Base-by-base conservation (phyloP, 805 yeast species). In the Barnettozyma sucrosica region DNA sequence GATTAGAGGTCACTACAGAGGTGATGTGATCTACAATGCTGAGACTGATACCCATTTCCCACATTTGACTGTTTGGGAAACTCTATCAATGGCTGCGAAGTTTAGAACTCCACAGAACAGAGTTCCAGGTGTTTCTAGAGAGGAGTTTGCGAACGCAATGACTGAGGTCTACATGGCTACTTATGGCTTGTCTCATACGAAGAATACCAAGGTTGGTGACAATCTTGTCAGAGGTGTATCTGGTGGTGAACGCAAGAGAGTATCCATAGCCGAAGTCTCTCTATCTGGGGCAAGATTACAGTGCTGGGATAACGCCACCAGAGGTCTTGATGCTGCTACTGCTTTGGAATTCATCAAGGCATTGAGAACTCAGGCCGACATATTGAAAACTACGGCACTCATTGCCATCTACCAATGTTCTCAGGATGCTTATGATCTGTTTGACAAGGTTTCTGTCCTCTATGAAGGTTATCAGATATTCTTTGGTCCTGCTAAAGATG, bases 241-340 rank as follows among this genome's bases (percentile, higher is more conserved):
- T 21, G 86, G 87, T 59, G 86, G 87, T 66, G 84, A 81, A 65
- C 68, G 86, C 53, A 81, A 81, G 62, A 76, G 86, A 66, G 85
- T 80, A 19, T 78, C 85, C 6, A 78, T 81, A 54, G 83, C 83
- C 7, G 86, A 81, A 64, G 83, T 73, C 23, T 53, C 70, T 3
- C 51, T 68, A 16, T 61, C 67, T 46, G 79, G 77, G 46, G 72
- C 80, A 21, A 65, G 63, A 47, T 53, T 72, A 40, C 74, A 70
- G 52, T 72, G 76, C 58, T 72, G 75, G 75, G 77, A 77, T 66
- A 77, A 77, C 51, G 74, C 81, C 14, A 77, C 82, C 20, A 72
- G 81, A 68, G 82, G 82, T 52, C 69, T 77, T 58, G 82, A 77
- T 66, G 67, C 82, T 11, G 80, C 81, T 18, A 76, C 81, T 38